phyloP scores from a whole-genome alignment of 192 early-diverging fungal genomes.

The Backusella luteola region DNA sequence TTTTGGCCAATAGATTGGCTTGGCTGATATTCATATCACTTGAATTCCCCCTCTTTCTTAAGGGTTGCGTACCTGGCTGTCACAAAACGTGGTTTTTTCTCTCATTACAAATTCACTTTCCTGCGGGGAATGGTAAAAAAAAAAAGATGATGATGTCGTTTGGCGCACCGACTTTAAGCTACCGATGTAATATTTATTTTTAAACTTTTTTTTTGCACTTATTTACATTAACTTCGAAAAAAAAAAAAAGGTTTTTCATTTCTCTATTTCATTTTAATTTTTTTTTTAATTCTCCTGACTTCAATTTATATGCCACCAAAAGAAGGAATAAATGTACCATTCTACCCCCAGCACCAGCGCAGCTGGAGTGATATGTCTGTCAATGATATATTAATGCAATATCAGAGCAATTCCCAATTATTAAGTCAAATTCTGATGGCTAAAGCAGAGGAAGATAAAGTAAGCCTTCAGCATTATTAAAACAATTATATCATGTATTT shows the following conservation, averaged over 20 bases:
- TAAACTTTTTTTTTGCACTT: slow-evolving; percentile 11
- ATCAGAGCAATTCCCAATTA: slow-evolving; percentile 10
- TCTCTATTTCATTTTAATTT: not conserved
- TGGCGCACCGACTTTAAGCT: slow-evolving; percentile 17
- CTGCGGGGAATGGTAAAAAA: slow-evolving; percentile 2
- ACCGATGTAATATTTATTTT: slow-evolving; percentile 9
- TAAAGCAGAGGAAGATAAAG: slow-evolving; percentile 16
- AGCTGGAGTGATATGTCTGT: slow-evolving; percentile 10
- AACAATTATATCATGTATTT: not conserved
- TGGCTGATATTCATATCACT: slow-evolving; percentile 9
- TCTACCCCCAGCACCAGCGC: not conserved
- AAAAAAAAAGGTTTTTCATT: not conserved
- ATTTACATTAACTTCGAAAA: not conserved
- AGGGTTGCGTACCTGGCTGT: slow-evolving; percentile 7
- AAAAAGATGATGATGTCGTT: not conserved
- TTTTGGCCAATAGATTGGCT: not conserved
- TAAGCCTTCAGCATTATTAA: not conserved
- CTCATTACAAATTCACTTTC: not conserved
- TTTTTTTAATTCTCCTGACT: not conserved
- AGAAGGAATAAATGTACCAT: slow-evolving; percentile 9
- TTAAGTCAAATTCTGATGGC: slow-evolving; percentile 14
- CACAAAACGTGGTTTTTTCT: slow-evolving; percentile 8
- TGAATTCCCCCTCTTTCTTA: not conserved
- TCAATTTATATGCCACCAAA: slow-evolving; percentile 3
- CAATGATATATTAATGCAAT: slow-evolving; percentile 9